phyloP scores from a whole-genome alignment of 2,329 filamentous ascomycete genomes.

The Beauveria asiatica region DNA sequence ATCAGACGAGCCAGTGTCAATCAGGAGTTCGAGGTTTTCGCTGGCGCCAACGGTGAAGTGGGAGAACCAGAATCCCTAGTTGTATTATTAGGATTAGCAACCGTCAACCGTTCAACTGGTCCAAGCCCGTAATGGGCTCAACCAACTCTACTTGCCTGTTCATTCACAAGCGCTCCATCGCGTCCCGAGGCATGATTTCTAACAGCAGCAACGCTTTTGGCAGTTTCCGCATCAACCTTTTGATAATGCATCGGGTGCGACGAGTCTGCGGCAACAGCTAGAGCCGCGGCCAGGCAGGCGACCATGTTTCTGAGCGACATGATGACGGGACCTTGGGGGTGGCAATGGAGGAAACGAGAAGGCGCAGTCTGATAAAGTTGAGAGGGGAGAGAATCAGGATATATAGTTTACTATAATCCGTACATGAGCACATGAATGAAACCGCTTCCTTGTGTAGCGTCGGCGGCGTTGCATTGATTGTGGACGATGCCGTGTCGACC shows the following conservation, averaged over 20 bases:
- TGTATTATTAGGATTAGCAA: not conserved
- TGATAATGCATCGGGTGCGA: constrained; percentile 13
- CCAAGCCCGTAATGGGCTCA: not conserved
- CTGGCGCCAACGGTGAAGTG: constrained; percentile 16
- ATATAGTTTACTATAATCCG: not conserved
- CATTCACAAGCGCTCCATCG: constrained; percentile 7
- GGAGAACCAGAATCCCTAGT: constrained; percentile 17
- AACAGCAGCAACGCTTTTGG: constrained; percentile 7
- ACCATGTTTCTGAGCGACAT: constrained; percentile 13
- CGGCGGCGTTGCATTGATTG: not conserved
- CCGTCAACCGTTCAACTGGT: not conserved
- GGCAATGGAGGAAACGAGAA: not conserved
- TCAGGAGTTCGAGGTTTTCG: constrained; percentile 14
- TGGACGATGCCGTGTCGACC: constrained; percentile 2
- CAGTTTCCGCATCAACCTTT: constrained; percentile 11
- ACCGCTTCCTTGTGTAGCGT: not conserved
- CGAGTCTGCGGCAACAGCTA: constrained; percentile 11
- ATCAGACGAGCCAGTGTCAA: constrained; percentile 16
- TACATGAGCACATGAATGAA: not conserved
- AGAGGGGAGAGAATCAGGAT: not conserved
- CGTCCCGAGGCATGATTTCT: constrained; percentile 5
- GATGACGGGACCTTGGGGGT: not conserved
- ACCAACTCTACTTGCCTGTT: constrained; percentile 10
- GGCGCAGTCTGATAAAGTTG: not conserved
- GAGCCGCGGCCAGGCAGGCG: constrained; percentile 9